phyloP scores from a whole-genome alignment of 371 early-diverging fungal genomes.

The Mucor saturninus region DNA sequence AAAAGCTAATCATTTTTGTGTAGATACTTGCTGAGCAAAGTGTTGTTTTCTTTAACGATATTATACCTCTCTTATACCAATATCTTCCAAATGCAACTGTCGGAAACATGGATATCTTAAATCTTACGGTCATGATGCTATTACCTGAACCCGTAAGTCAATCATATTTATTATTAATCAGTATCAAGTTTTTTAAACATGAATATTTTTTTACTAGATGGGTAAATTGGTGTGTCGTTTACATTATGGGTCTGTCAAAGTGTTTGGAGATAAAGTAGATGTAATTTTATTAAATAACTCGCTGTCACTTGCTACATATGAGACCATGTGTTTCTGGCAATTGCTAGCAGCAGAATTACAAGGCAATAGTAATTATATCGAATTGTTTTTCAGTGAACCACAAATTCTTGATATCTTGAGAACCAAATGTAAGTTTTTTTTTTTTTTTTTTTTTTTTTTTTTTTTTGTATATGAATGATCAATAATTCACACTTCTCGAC shows the following conservation, averaged over 20 bases:
- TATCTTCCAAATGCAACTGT: constrained; percentile 23
- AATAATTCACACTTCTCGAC: neutral
- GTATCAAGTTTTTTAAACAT: neutral
- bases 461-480: no score
- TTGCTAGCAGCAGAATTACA: constrained; percentile 39
- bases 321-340: constrained; percentile 36
- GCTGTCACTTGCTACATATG: constrained; percentile 22
- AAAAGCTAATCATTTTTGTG: neutral
- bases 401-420: constrained; percentile 23
- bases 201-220: constrained; percentile 14
- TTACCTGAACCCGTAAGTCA: constrained; percentile 42
- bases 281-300: constrained; percentile 20
- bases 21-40: constrained; percentile 42
- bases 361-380: constrained; percentile 20
- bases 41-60: constrained; percentile 22
- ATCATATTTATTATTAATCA: neutral
- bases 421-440: constrained; percentile 23
- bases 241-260: constrained; percentile 25
- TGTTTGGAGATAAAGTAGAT: constrained; percentile 34
- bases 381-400: constrained; percentile 22
- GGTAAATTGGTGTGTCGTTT: constrained; percentile 24
- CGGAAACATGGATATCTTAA: constrained; percentile 33
- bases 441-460: no score
- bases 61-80: constrained; percentile 37
- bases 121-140: constrained; percentile 26